A percentile compares a stretch with the other conserved stretches of the same genome.
These are phyloP conservation scores for Nigrospora sphaerica DNA, from an alignment of 2,329 filamentous ascomycete genomes.

Conservation along the genomic window DNA sequence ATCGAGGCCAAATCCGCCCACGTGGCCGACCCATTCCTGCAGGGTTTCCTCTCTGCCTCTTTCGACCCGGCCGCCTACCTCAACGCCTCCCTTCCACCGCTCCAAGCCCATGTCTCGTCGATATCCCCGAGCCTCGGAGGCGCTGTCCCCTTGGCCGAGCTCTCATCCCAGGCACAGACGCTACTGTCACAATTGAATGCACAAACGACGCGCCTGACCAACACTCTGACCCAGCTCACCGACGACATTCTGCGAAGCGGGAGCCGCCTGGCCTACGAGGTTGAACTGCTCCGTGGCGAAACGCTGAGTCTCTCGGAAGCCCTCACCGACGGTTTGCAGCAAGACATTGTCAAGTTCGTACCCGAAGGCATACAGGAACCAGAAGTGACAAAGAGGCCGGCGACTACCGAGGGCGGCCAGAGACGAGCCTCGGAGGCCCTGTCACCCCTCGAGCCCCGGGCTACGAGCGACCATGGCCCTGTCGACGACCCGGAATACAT, in stretches of 20 bases:
- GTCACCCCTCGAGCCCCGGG: conserved; percentile 11
- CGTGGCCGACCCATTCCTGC: conserved; percentile 64
- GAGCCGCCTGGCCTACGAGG: conserved; percentile 84
- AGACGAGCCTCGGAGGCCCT: conserved; percentile 14
- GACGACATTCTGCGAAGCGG: conserved; percentile 91
- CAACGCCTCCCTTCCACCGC: conserved; percentile 67
- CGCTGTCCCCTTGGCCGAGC: conserved; percentile 59
- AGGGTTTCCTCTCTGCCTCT: conserved; percentile 64
- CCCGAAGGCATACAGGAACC: conserved; percentile 39
- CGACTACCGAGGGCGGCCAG: conserved; percentile 4
- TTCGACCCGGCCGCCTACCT: conserved; percentile 86
- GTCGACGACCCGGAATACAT: conserved; percentile 55
- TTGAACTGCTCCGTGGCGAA: conserved; percentile 87
- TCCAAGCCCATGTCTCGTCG: conserved; percentile 39
- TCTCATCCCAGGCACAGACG: conserved; percentile 74
- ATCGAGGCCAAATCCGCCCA: conserved; percentile 50
- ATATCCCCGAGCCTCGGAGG: conserved; percentile 20
- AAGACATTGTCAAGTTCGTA: conserved; percentile 68
- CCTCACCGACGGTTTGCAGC: conserved; percentile 62
- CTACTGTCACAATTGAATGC: conserved; percentile 84
- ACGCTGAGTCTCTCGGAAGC: conserved; percentile 73
- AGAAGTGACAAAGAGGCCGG: conserved; percentile 14
- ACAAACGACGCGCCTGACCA: conserved; percentile 77
- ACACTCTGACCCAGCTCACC: conserved; percentile 77
- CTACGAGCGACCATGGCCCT: conserved; percentile 6